phyloP scores from a whole-genome alignment of 805 yeast species.

The Ogataea henricii region DNA sequence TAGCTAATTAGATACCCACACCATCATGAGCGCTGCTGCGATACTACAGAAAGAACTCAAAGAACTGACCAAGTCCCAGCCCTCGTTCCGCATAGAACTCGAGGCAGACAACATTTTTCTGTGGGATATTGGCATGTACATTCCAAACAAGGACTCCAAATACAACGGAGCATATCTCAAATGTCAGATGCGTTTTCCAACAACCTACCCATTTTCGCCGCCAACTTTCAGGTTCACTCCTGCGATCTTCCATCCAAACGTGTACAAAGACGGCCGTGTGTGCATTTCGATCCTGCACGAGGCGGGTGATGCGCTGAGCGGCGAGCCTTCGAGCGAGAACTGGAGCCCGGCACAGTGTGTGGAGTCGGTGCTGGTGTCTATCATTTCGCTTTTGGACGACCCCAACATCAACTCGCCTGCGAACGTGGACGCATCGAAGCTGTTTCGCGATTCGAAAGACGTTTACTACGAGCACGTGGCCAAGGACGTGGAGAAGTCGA shows the following conservation, averaged over 20 bases:
- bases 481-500: slow-evolving; percentile 81
- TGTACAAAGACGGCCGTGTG: slow-evolving; percentile 87
- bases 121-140: slow-evolving; percentile 92
- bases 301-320: slow-evolving; percentile 86
- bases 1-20: not conserved
- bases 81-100: slow-evolving; percentile 39
- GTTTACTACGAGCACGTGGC: slow-evolving; percentile 73
- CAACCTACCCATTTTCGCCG: slow-evolving; percentile 88
- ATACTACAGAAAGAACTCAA: slow-evolving; percentile 39
- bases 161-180: slow-evolving; percentile 94
- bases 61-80: slow-evolving; percentile 34
- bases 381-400: slow-evolving; percentile 87
- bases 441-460: slow-evolving; percentile 79
- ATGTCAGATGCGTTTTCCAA: slow-evolving; percentile 92
- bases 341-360: slow-evolving; percentile 95
- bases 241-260: slow-evolving; percentile 92
- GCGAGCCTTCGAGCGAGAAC: slow-evolving; percentile 90
- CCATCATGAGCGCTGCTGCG: slow-evolving; percentile 29
- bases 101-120: slow-evolving; percentile 58
- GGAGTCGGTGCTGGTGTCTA: slow-evolving; percentile 85
- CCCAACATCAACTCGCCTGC: slow-evolving; percentile 95
- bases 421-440: slow-evolving; percentile 92
- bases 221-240: slow-evolving; percentile 93
- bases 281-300: slow-evolving; percentile 92
- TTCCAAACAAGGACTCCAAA: slow-evolving; percentile 81